phyloP scores from a whole-genome alignment of 179 eudicot species.

The Silene vulgaris region DNA sequence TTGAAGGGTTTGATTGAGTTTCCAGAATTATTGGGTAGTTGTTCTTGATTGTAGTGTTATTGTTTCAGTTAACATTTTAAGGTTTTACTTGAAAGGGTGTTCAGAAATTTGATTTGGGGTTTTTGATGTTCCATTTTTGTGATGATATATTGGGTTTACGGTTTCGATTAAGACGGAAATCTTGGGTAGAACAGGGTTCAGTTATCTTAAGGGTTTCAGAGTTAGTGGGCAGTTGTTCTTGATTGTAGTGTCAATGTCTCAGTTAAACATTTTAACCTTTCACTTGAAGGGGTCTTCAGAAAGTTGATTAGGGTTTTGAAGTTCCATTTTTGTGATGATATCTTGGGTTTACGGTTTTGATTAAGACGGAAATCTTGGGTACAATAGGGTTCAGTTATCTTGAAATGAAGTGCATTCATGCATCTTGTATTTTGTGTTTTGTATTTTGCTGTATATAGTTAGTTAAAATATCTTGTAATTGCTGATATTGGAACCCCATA shows the following conservation, averaged over 20 bases:
- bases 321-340: background rate
- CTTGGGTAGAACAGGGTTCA: background rate
- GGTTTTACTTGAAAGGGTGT: background rate
- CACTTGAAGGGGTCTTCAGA: background rate
- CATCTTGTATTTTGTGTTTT: background rate
- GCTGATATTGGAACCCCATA: background rate
- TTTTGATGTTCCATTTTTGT: background rate
- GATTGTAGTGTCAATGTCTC: background rate
- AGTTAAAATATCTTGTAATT: constrained; percentile 8
- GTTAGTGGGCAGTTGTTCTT: background rate
- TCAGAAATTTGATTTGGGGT: background rate
- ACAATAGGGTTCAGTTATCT: background rate
- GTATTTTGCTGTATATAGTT: background rate
- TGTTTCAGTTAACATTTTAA: background rate
- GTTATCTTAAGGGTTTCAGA: background rate
- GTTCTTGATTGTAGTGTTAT: background rate
- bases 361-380: background rate
- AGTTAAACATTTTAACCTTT: background rate
- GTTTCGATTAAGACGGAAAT: background rate
- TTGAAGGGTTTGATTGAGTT: too few relatives aligned
- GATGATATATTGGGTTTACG: background rate
- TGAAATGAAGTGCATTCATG: background rate
- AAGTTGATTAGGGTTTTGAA: background rate
- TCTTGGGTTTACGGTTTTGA: background rate
- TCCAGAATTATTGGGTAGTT: background rate